Percentiles rank a stretch among this genome's conserved stretches.
Evolutionary conservation across 768 basidiomycete species (phyloP).

Genomic region (Agrocybe pediades): DNA sequence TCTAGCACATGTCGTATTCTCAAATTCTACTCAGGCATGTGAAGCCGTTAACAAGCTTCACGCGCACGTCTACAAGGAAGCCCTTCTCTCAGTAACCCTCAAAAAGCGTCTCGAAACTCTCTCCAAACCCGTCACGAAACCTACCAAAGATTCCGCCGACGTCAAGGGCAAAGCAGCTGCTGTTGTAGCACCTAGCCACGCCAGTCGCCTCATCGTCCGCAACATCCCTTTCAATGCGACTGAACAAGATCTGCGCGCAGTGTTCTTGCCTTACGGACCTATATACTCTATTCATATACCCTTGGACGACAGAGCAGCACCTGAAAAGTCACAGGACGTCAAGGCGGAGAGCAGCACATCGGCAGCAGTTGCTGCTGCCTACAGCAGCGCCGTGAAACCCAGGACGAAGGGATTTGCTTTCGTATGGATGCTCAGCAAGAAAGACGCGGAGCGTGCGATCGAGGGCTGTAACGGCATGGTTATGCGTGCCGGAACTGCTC

Average conservation of each 20-base stretch:
- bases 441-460: constrained; percentile 83
- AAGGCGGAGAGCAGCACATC: constrained; percentile 17
- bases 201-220: constrained; percentile 85
- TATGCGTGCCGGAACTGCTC: constrained; percentile 64
- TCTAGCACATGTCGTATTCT: constrained; percentile 74
- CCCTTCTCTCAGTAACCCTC: constrained; percentile 80
- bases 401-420: constrained; percentile 88
- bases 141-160: constrained; percentile 28
- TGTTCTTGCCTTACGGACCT: constrained; percentile 87
- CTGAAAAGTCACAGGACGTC: constrained; percentile 25
- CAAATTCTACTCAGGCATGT: constrained; percentile 64
- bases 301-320: constrained; percentile 30
- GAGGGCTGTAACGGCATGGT: constrained; percentile 78
- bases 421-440: constrained; percentile 87
- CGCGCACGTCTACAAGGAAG: constrained; percentile 91
- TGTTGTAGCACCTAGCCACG: constrained; percentile 58
- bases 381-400: constrained; percentile 20
- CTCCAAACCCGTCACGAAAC: constrained; percentile 40
- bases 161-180: constrained; percentile 29
- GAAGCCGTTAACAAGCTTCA: constrained; percentile 82
- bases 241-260: constrained; percentile 79
- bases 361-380: constrained; percentile 14
- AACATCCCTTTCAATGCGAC: constrained; percentile 87
- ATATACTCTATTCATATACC: constrained; percentile 88
- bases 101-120: constrained; percentile 83